Evolutionary conservation across 441 rosid genomes (phyloP), one percentile per base, ranked within the genome.

Genomic region (Macaranga tanarius): DNA sequence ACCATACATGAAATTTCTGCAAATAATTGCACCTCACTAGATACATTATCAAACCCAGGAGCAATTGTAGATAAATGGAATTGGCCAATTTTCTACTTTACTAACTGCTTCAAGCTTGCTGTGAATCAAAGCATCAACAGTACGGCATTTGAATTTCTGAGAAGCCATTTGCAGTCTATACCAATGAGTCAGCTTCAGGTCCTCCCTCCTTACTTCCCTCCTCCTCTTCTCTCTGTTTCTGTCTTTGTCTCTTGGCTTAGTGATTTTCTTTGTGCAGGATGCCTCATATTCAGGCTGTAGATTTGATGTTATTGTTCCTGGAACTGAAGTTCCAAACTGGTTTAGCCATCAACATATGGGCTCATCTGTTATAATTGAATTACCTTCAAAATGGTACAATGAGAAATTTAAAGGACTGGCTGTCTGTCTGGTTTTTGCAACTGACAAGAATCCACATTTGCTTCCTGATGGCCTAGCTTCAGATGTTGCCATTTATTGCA

Each of bases 1-100:
- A 60, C 59, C 3, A 47, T 71, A 28, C 74, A 71, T 71, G 74
- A 71, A 61, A 60, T 71, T 47, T 71, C 60, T 50, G 67, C 67
- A 26, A 57, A 71, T 50, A 71, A 59, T 61, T 71, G 74, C 67
- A 61, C 11, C 48, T 60, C 67, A 13, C 57, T 71, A 23, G 67
- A 71, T 23, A 48, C 67, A 3, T 2, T 71, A 28, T 61, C 67
- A 48, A 28, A 47, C 61, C 20, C 50, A 47, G 67, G 48, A 48
- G 67, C 34, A 28, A 48, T 50, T 62, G 28, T 38, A 26, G 59
- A 50, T 71, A 62, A 51, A 61, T 71, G 74, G 74, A 61, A 48
- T 28, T 71, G 74, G 74, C 67, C 74, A 31, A 71, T 71, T 34
- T 71, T 61, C 59, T 71, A 60, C 58, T 71, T 71, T 62, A 71